Conservation (phyloP, 2,329 filamentous ascomycete species). For the Talaromyces sp. region DNA sequence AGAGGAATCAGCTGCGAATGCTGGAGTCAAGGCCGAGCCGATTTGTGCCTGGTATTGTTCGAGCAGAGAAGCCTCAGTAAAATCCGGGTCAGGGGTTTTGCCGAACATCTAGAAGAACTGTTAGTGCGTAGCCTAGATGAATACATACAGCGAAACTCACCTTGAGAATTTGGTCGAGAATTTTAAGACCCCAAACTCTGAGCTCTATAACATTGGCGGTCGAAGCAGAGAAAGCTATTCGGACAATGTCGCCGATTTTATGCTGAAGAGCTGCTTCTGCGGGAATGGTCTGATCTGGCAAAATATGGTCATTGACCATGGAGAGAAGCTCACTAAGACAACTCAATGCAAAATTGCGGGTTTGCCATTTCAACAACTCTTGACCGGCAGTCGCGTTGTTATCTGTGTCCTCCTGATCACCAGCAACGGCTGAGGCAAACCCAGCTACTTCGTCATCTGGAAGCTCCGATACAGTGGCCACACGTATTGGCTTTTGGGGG, state of each 20-base stretch:
- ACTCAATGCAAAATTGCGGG: constrained; percentile 86
- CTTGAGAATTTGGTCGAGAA: constrained; percentile 87
- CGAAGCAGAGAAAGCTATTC: constrained; percentile 95
- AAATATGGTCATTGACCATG: constrained; percentile 71
- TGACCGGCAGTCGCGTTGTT: constrained; percentile 57
- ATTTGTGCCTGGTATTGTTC: constrained; percentile 99
- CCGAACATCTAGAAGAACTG: constrained; percentile 66
- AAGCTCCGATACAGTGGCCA: constrained; percentile 62
- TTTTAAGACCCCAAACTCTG: constrained; percentile 83
- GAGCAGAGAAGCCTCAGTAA: constrained; percentile 90
- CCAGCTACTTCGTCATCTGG: constrained; percentile 96
- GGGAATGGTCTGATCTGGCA: constrained; percentile 69
- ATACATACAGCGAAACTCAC: constrained; percentile 23
- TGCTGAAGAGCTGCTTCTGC: constrained; percentile 75
- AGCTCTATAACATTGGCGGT: constrained; percentile 89
- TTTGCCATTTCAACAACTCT: constrained; percentile 91
- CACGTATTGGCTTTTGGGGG: constrained; percentile 29
- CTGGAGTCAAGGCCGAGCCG: constrained; percentile 89
- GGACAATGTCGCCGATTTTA: constrained; percentile 84
- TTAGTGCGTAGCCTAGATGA: neutral
- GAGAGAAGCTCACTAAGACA: constrained; percentile 78
- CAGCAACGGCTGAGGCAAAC: constrained; percentile 71
- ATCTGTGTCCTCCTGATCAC: constrained; percentile 52
- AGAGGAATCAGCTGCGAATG: constrained; percentile 91
- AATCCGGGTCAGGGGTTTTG: constrained; percentile 90